Conservation (phyloP, 2,329 filamentous ascomycete species). For the Claviceps sp. region DNA sequence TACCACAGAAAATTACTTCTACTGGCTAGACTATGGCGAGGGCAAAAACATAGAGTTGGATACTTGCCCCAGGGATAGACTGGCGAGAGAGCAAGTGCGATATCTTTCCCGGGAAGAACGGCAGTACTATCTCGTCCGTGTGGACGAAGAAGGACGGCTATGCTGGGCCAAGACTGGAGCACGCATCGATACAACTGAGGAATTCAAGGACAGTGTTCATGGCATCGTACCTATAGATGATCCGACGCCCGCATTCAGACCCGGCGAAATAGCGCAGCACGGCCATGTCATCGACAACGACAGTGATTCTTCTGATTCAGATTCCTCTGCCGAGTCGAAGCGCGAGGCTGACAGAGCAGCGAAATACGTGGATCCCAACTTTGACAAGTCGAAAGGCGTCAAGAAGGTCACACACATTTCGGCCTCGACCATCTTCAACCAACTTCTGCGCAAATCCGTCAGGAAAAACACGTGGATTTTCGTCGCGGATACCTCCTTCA, state of each 20-base stretch:
- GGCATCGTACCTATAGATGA: slow-evolving; percentile 55
- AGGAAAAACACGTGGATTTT: slow-evolving; percentile 92
- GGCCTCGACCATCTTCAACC: slow-evolving; percentile 62
- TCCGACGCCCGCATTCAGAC: slow-evolving; percentile 38
- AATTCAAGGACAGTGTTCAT: slow-evolving; percentile 67
- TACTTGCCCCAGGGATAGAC: slow-evolving; percentile 56
- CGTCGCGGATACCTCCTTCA: slow-evolving; percentile 72
- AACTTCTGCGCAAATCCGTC: slow-evolving; percentile 63
- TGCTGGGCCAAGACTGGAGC: slow-evolving; percentile 76
- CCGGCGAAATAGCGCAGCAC: slow-evolving; percentile 8
- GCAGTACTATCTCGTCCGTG: slow-evolving; percentile 63
- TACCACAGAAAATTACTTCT: slow-evolving; percentile 82
- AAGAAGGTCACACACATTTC: slow-evolving; percentile 48
- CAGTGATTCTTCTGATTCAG: slow-evolving; percentile 15
- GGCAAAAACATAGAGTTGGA: slow-evolving; percentile 58
- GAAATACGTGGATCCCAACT: slow-evolving; percentile 51
- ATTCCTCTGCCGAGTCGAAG: slow-evolving; percentile 28
- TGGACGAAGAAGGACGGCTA: slow-evolving; percentile 63
- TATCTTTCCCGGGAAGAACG: slow-evolving; percentile 77
- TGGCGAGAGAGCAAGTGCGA: slow-evolving; percentile 68
- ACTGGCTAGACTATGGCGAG: slow-evolving; percentile 77
- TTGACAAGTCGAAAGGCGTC: slow-evolving; percentile 45
- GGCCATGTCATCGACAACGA: slow-evolving; percentile 4
- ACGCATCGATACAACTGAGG: slow-evolving; percentile 60
- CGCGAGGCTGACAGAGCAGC: slow-evolving; percentile 47